phyloP scores from a whole-genome alignment of 2,329 filamentous ascomycete species.

The Dactylellina cionopaga region DNA sequence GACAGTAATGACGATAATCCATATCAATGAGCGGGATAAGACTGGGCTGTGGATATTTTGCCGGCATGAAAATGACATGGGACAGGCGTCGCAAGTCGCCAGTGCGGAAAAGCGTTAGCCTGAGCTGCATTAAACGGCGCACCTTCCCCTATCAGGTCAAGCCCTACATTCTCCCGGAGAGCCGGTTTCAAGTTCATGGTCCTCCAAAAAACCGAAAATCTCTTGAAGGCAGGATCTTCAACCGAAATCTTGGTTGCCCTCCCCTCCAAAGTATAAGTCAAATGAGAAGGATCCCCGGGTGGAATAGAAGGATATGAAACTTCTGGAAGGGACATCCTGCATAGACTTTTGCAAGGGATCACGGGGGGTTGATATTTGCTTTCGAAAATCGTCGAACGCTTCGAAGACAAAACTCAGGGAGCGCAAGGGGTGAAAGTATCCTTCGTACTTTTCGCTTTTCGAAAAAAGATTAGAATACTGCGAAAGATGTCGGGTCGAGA shows the following conservation, averaged over 20 bases:
- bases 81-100: slow-evolving; percentile 39
- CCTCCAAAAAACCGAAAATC: slow-evolving; percentile 38
- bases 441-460: slow-evolving; percentile 8
- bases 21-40: slow-evolving; percentile 8
- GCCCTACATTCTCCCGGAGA: slow-evolving; percentile 48
- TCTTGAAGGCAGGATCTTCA: slow-evolving; percentile 41
- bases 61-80: slow-evolving; percentile 36
- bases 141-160: slow-evolving; percentile 42
- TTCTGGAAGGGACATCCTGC: slow-evolving; percentile 47
- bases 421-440: slow-evolving; percentile 21
- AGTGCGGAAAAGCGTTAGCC: slow-evolving; percentile 34
- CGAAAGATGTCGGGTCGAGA: background rate
- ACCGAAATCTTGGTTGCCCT: slow-evolving; percentile 9
- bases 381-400: background rate
- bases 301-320: slow-evolving; percentile 44
- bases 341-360: slow-evolving; percentile 9
- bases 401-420: slow-evolving; percentile 8
- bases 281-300: slow-evolving; percentile 46
- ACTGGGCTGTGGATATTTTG: slow-evolving; percentile 41
- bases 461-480: background rate
- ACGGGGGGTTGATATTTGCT: background rate
- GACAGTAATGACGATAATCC: slow-evolving; percentile 26
- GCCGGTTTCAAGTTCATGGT: slow-evolving; percentile 51
- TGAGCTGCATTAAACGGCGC: slow-evolving; percentile 1
- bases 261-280: slow-evolving; percentile 15